Conservation (phyloP, 2,329 filamentous ascomycete species). For the Botrytis fragariae region DNA sequence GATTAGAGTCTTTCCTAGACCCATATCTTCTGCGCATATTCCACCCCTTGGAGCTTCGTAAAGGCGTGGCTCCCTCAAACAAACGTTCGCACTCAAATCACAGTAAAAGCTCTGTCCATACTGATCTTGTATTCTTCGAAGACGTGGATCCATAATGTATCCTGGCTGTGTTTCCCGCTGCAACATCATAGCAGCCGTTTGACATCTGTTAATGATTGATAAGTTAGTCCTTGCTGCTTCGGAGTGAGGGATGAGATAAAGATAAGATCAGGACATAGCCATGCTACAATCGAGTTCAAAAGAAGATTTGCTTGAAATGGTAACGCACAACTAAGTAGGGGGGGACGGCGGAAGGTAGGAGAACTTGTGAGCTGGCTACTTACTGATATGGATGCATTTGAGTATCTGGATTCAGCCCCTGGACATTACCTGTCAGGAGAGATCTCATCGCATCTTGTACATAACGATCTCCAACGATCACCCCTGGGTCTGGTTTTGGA, state of each 20-base stretch:
- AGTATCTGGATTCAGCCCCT: conserved; percentile 56
- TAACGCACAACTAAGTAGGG: not conserved
- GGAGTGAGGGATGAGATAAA: not conserved
- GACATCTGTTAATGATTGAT: conserved; percentile 41
- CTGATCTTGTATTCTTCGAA: conserved; percentile 60
- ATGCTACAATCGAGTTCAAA: not conserved
- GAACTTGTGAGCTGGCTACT: not conserved
- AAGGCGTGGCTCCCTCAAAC: conserved; percentile 63
- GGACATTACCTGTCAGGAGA: conserved; percentile 52
- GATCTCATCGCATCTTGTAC: conserved; percentile 53
- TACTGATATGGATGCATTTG: conserved; percentile 71
- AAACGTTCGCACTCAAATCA: conserved; percentile 60
- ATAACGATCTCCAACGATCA: conserved; percentile 49
- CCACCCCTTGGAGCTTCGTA: conserved; percentile 77
- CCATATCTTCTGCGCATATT: conserved; percentile 79
- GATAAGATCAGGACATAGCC: not conserved
- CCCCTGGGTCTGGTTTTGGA: conserved; percentile 55
- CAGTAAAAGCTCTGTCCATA: conserved; percentile 65
- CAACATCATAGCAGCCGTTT: conserved; percentile 79
- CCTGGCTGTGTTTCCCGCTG: conserved; percentile 70
- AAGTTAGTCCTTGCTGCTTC: not conserved
- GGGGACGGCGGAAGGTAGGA: not conserved
- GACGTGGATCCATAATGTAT: conserved; percentile 68
- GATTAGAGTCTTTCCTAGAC: conserved; percentile 83
- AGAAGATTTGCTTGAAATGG: not conserved